Evolutionary conservation across 805 yeast species (phyloP).

Genomic region (Candida dajiaensis): DNA sequence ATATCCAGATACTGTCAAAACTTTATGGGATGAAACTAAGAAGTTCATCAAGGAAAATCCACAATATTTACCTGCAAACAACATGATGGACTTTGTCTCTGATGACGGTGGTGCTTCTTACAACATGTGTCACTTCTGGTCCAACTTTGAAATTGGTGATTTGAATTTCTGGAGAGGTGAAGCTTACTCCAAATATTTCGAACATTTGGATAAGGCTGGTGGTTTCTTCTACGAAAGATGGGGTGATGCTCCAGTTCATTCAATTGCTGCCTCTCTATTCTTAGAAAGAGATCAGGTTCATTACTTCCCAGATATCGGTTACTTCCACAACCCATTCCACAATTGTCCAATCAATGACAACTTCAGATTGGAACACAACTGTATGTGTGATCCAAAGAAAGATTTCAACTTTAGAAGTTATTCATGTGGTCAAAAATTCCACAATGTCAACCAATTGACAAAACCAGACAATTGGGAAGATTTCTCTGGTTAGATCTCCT

Average conservation of each 20-base stretch:
- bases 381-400: slow-evolving; percentile 67
- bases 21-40: slow-evolving; percentile 55
- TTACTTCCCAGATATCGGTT: slow-evolving; percentile 73
- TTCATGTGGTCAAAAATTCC: slow-evolving; percentile 65
- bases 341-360: slow-evolving; percentile 69
- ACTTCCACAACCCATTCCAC: slow-evolving; percentile 71
- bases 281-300: slow-evolving; percentile 54
- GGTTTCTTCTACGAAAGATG: slow-evolving; percentile 86
- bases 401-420: slow-evolving; percentile 81
- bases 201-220: slow-evolving; percentile 59
- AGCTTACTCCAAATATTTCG: slow-evolving; percentile 56
- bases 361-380: slow-evolving; percentile 54
- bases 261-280: slow-evolving; percentile 66
- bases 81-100: slow-evolving; percentile 58
- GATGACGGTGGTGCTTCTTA: slow-evolving; percentile 62
- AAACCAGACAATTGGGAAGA: slow-evolving; percentile 72
- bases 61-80: slow-evolving; percentile 36
- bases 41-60: slow-evolving; percentile 43
- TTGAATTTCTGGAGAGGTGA: slow-evolving; percentile 61
- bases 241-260: slow-evolving; percentile 92
- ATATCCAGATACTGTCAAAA: slow-evolving; percentile 54
- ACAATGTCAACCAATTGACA: slow-evolving; percentile 43
- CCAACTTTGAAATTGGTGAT: slow-evolving; percentile 72
- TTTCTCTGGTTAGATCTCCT: slow-evolving; percentile 24
- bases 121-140: slow-evolving; percentile 80